Percentiles rank a stretch among this genome's conserved stretches.
Conservation (phyloP, 306 rosid species). For the Quercus agrifolia region DNA sequence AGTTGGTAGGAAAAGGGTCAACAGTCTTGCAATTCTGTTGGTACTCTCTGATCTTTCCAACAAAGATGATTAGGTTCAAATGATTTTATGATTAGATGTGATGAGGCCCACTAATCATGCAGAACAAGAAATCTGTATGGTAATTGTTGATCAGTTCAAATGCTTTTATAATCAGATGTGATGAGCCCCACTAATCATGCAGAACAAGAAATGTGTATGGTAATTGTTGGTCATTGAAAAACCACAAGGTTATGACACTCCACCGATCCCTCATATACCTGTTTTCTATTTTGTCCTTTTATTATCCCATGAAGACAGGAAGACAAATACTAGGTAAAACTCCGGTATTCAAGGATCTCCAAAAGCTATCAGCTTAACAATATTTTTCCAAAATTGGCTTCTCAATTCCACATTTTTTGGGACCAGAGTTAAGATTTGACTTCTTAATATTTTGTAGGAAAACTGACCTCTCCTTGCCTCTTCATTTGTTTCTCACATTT, state of each 20-base stretch:
- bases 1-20: too few relatives aligned
- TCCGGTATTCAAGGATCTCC: constrained; percentile 61
- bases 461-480: constrained; percentile 27
- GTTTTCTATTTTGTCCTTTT: constrained; percentile 22
- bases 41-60: too few relatives aligned
- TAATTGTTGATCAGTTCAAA: neutral
- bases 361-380: constrained; percentile 34
- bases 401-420: constrained; percentile 27
- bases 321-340: constrained; percentile 17
- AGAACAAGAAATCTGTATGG: too few relatives aligned
- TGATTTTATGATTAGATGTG: too few relatives aligned
- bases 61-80: too few relatives aligned
- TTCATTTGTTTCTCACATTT: constrained; percentile 28
- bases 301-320: constrained; percentile 25
- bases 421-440: constrained; percentile 28
- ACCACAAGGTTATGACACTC: neutral
- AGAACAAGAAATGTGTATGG: neutral
- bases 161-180: neutral
- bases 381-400: constrained; percentile 36
- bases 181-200: neutral
- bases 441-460: constrained; percentile 20
- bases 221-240: neutral
- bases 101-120: too few relatives aligned
- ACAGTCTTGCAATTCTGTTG: too few relatives aligned
- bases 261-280: neutral